phyloP scores from a whole-genome alignment of 371 early-diverging fungal species.

The Saksenaea vasiformis region DNA sequence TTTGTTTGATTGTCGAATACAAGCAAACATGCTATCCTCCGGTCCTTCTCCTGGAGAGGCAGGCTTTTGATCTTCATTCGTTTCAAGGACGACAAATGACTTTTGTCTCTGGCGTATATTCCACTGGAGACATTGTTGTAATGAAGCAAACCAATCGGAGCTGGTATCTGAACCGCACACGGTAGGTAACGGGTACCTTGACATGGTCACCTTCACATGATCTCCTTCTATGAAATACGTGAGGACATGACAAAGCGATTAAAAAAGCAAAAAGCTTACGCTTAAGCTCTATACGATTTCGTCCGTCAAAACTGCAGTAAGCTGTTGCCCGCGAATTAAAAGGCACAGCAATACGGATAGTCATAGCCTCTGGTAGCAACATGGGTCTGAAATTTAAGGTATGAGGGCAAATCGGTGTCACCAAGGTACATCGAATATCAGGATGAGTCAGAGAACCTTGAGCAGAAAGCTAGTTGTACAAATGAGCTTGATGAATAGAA shows the following conservation, averaged over 20 bases:
- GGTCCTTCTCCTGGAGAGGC: neutral
- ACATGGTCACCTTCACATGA: constrained; percentile 81
- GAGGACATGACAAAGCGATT: neutral
- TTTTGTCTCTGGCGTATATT: constrained; percentile 82
- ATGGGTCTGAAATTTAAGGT: constrained; percentile 93
- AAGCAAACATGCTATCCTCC: constrained; percentile 20
- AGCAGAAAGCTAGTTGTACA: constrained; percentile 69
- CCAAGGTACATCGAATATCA: constrained; percentile 84
- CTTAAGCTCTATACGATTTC: constrained; percentile 79
- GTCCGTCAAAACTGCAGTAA: constrained; percentile 89
- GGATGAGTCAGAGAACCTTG: constrained; percentile 95
- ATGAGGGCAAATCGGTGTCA: constrained; percentile 96
- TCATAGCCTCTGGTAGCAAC: constrained; percentile 87
- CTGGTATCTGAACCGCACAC: constrained; percentile 49
- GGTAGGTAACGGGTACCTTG: constrained; percentile 86
- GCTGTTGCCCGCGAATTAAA: constrained; percentile 70
- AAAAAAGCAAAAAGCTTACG: constrained; percentile 43
- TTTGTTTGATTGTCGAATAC: constrained; percentile 10
- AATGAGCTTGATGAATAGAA: neutral
- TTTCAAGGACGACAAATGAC: constrained; percentile 59
- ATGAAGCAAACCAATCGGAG: constrained; percentile 63
- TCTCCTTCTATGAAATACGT: constrained; percentile 73
- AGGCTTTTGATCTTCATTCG: constrained; percentile 4
- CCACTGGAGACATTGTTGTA: constrained; percentile 81
- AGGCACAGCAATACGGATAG: constrained; percentile 75